A percentile compares a stretch with the other conserved stretches of the same genome.
phyloP scores from a whole-genome alignment of 129 eudicot species.

The Glebionis coronaria region DNA sequence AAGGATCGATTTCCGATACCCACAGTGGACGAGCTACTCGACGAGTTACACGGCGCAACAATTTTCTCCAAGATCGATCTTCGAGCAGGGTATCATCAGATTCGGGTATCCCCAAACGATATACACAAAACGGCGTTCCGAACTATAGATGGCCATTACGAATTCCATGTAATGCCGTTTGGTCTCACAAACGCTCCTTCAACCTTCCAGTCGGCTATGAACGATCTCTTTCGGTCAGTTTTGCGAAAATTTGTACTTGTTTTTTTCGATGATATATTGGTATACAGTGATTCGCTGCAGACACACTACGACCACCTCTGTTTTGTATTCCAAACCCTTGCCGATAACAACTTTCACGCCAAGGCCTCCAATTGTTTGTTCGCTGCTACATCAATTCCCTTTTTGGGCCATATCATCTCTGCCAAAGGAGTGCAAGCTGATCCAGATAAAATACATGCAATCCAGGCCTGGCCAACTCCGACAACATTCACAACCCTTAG shows the following conservation, averaged over 20 bases:
- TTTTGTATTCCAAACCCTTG: neutral
- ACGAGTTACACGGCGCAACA: too few relatives aligned
- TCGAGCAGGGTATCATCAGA: neutral
- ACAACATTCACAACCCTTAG: neutral
- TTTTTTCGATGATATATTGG: neutral
- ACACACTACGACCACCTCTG: neutral
- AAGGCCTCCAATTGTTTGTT: neutral
- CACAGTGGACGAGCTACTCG: too few relatives aligned
- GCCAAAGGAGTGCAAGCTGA: neutral
- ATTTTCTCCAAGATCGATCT: too few relatives aligned
- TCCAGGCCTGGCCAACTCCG: neutral
- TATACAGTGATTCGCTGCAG: neutral
- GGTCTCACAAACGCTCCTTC: neutral
- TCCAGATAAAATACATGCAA: neutral
- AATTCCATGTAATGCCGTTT: neutral
- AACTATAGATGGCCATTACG: neutral
- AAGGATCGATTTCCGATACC: too few relatives aligned
- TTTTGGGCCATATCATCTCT: neutral
- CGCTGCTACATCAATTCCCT: neutral
- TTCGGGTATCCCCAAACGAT: neutral
- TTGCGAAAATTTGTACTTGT: neutral
- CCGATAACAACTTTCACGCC: neutral
- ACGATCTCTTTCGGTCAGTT: neutral
- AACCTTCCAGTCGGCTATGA: neutral
- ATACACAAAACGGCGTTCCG: neutral